Conservation (phyloP, 352 stramenopile genomes). For the Pythium pyrilobum region DNA sequence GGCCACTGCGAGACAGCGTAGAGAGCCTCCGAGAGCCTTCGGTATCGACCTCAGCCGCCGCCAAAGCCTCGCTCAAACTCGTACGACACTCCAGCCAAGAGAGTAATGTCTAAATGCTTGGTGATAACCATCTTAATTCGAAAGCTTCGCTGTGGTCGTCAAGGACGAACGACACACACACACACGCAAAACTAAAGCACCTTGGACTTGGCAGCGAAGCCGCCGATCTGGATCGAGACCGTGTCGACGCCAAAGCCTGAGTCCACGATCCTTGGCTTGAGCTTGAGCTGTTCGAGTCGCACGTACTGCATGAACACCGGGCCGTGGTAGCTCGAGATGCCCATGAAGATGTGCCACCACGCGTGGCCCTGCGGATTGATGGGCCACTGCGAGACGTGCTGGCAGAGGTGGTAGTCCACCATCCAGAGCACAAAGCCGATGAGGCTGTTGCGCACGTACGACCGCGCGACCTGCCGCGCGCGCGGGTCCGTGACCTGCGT, state of each 20-base stretch:
- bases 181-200: no score
- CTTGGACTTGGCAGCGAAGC: no score
- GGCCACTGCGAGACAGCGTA: slow-evolving; percentile 4
- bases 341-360: slow-evolving; percentile 85
- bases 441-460: slow-evolving; percentile 42
- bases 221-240: slow-evolving; percentile 63
- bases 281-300: slow-evolving; percentile 66
- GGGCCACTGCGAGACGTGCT: slow-evolving; percentile 39
- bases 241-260: slow-evolving; percentile 59
- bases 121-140: no score
- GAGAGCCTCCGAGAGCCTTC: slow-evolving; percentile 12
- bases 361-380: slow-evolving; percentile 78
- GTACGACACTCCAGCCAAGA: not conserved
- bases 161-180: no score
- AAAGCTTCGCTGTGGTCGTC: no score
- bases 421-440: slow-evolving; percentile 70
- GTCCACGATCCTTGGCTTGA: slow-evolving; percentile 46
- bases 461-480: slow-evolving; percentile 49
- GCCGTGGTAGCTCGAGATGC: slow-evolving; percentile 69
- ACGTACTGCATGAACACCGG: slow-evolving; percentile 87
- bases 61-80: not conserved
- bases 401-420: slow-evolving; percentile 79
- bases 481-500: slow-evolving; percentile 36
- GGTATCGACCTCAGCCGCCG: not conserved
- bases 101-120: not conserved